These are phyloP conservation scores for Aspergillus sp. DNA, from an alignment of 2,329 filamentous ascomycete genomes.

Conservation along the genomic window DNA sequence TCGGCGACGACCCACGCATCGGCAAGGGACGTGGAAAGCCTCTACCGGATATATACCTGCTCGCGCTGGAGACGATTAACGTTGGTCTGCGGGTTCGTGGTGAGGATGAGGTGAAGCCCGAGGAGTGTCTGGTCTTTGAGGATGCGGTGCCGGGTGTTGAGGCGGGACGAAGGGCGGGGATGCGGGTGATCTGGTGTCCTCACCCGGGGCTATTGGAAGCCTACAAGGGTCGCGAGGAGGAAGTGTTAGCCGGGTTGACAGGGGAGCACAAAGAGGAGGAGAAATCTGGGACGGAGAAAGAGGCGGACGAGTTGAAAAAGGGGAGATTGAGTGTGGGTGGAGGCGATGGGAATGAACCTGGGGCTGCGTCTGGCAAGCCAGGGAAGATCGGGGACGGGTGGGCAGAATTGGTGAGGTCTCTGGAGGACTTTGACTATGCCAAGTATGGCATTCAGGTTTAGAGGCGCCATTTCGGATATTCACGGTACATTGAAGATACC, in stretches of 20 bases:
- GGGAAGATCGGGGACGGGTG: constrained; percentile 55
- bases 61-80: constrained; percentile 81
- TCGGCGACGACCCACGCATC: constrained; percentile 80
- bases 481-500: neutral
- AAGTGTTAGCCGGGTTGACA: constrained; percentile 75
- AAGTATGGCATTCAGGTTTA: constrained; percentile 46
- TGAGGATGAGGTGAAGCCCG: constrained; percentile 58
- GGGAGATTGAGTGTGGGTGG: constrained; percentile 19
- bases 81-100: constrained; percentile 52
- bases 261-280: constrained; percentile 57
- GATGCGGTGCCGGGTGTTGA: constrained; percentile 92
- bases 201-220: constrained; percentile 70
- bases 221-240: constrained; percentile 65
- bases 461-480: too few relatives aligned
- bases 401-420: constrained; percentile 43
- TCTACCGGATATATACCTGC: constrained; percentile 83
- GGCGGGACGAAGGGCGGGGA: constrained; percentile 78
- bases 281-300: constrained; percentile 31
- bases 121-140: constrained; percentile 93
- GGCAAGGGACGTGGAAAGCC: constrained; percentile 79
- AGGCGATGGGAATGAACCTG: constrained; percentile 28
- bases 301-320: constrained; percentile 32
- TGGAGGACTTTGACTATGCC: constrained; percentile 54
- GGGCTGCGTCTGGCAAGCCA: constrained; percentile 18
- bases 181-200: constrained; percentile 90